Conservation (phyloP, 1,284 basidiomycete species). For the Anthracocystis panici-leucophaei region DNA sequence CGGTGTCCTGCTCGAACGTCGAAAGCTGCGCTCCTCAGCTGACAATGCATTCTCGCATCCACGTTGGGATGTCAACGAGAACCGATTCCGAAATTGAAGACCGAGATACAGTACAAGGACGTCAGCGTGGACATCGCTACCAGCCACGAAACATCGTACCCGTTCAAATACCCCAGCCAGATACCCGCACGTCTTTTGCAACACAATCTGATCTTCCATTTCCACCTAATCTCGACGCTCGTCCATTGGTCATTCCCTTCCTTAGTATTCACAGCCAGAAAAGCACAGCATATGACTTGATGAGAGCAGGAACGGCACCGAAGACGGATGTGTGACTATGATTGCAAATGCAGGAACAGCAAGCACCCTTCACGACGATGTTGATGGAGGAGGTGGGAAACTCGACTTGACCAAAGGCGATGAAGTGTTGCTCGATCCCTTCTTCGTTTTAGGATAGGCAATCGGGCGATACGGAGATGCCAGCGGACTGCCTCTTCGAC, state of each 20-base stretch:
- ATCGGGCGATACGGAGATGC: constrained; percentile 38
- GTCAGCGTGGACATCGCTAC: too few species aligned
- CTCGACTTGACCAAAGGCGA: constrained; percentile 25
- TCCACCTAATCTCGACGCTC: too few species aligned
- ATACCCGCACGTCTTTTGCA: neutral
- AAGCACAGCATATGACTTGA: neutral
- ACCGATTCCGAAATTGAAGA: too few species aligned
- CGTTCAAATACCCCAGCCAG: too few species aligned
- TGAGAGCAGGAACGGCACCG: neutral
- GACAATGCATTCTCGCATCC: neutral
- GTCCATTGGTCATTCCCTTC: neutral
- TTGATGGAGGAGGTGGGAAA: constrained; percentile 2
- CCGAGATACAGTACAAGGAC: too few species aligned
- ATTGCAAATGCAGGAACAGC: constrained; percentile 7
- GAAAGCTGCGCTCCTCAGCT: neutral
- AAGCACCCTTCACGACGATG: too few species aligned
- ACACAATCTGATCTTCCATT: neutral
- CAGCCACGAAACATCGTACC: too few species aligned
- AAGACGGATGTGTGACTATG: neutral
- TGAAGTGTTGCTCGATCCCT: constrained; percentile 12
- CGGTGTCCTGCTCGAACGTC: neutral
- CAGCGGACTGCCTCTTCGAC: constrained; percentile 26
- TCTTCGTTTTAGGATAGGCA: constrained; percentile 32
- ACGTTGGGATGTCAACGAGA: too few species aligned
- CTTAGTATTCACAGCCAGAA: neutral